These are phyloP conservation scores for Poteriospumella lacustris DNA, from an alignment of 108 stramenopile species.

Conservation along the genomic window DNA sequence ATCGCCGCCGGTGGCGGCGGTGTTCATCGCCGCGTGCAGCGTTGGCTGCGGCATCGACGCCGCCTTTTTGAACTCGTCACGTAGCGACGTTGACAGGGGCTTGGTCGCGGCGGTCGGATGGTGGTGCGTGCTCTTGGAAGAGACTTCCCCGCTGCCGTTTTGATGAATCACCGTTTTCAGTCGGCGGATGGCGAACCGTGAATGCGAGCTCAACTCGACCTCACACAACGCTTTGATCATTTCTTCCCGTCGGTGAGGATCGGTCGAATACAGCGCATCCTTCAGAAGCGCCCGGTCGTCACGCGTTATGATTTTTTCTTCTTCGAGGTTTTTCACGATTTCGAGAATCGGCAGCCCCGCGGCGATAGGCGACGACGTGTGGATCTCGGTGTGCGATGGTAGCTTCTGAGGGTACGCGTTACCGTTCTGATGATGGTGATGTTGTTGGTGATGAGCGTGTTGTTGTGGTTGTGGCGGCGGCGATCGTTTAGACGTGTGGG, in stretches of 20 bases:
- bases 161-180: background rate
- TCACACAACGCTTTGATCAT: background rate
- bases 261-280: background rate
- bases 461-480: too few relatives aligned
- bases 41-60: too few relatives aligned
- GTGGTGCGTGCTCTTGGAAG: too few relatives aligned
- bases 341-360: constrained; percentile 16
- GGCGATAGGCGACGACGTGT: constrained; percentile 10
- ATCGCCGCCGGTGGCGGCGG: too few relatives aligned
- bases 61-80: too few relatives aligned
- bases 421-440: too few relatives aligned
- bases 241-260: constrained; percentile 5
- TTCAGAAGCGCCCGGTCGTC: constrained; percentile 2
- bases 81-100: too few relatives aligned
- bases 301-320: constrained; percentile 14
- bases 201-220: background rate
- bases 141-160: constrained; percentile 11
- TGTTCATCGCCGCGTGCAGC: too few relatives aligned
- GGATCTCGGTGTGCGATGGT: constrained; percentile 10
- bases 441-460: too few relatives aligned
- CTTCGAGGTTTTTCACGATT: constrained; percentile 14
- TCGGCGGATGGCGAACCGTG: background rate
- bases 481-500: too few relatives aligned
- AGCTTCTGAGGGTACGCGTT: too few relatives aligned
- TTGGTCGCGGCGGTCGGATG: too few relatives aligned